Base-by-base conservation (phyloP, 176 grass and related monocot species). In the Aegilops bicornis region DNA sequence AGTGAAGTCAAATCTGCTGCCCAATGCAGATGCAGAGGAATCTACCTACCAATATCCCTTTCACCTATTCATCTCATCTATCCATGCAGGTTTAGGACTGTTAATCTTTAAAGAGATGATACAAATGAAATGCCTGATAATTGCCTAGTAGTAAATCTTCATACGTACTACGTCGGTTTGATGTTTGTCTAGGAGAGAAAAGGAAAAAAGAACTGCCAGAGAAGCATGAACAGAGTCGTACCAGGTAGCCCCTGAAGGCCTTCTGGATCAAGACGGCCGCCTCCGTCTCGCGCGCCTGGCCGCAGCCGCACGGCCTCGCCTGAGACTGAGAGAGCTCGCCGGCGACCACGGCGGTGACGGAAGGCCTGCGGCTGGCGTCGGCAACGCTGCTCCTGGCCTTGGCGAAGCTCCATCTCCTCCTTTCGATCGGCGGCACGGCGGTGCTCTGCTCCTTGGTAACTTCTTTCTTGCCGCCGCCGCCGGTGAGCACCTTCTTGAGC, bases 351-450 rank as follows among this genome's bases (percentile, higher is more conserved):
- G 88, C 81, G 27, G 89, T 83, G 1, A 91, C 62, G 3, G 89
- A 84, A 1, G 81, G 50, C 69, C 89, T 69, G 22, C 69, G 81
- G 48, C 69, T 58, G 60, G 50, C 79, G 19, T 85, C 84, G 3
- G 77, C 85, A 7, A 75, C 71, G 77, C 91, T 92, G 84, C 50
- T 90, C 90, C 84, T 89, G 11, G 90, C 76, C 84, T 88, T 94
- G 9, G 63, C 88, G 73, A 99, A 99, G 82, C 97, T 99, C 97
- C 97, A 94, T 65, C 97, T 91, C 87, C 84, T 92, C 86, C 82
- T 98, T 75, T 98, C 94, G 22, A 72, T 61, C 64, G 81, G 79
- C 12, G 45, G 75, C 68, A 17, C 67, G 22, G 73, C 64, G 43
- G 39, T n/a, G 3, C 16, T 36, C 45, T 36, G 75, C 17, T 75